A percentile compares a stretch with the other conserved stretches of the same genome.
These are phyloP conservation scores for Sugiyamaella mastotermitis DNA, from an alignment of 805 yeast genomes.

Conservation along the genomic window DNA sequence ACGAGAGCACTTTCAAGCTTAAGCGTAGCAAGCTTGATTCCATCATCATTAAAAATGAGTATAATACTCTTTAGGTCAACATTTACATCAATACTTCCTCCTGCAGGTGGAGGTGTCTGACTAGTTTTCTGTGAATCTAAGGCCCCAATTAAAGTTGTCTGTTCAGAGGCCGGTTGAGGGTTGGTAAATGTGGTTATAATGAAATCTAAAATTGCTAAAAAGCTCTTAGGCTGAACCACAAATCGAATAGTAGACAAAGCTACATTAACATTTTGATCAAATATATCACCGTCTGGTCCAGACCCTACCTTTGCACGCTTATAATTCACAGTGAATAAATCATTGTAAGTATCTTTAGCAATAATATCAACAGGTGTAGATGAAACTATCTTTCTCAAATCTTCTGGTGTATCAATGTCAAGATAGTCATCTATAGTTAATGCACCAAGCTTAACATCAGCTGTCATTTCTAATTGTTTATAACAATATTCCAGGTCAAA, in stretches of 20 bases:
- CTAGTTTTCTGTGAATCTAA: not conserved
- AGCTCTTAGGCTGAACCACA: conserved; percentile 69
- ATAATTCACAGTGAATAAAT: conserved; percentile 56
- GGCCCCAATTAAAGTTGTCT: not conserved
- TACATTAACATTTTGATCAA: conserved; percentile 69
- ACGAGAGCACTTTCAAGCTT: conserved; percentile 69
- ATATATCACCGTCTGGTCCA: conserved; percentile 44
- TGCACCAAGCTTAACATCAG: conserved; percentile 58
- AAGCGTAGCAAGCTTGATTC: conserved; percentile 73
- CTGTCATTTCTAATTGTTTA: conserved; percentile 54
- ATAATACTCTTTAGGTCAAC: conserved; percentile 68
- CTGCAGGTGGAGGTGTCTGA: not conserved
- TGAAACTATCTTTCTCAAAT: conserved; percentile 63
- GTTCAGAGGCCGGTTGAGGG: conserved; percentile 39
- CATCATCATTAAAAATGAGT: conserved; percentile 74
- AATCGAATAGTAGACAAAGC: conserved; percentile 73
- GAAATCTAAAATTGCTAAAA: conserved; percentile 74
- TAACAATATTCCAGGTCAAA: conserved; percentile 56
- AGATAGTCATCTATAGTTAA: conserved; percentile 71
- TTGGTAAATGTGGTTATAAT: conserved; percentile 81
- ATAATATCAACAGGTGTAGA: too few relatives aligned
- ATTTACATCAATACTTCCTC: conserved; percentile 46
- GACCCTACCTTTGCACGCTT: conserved; percentile 45
- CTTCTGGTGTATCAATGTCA: conserved; percentile 53
- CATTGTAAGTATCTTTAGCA: conserved; percentile 25